These are phyloP conservation scores for Aspergillus carbonarius DNA, from an alignment of 2,329 filamentous ascomycete species.

Conservation along the genomic window DNA sequence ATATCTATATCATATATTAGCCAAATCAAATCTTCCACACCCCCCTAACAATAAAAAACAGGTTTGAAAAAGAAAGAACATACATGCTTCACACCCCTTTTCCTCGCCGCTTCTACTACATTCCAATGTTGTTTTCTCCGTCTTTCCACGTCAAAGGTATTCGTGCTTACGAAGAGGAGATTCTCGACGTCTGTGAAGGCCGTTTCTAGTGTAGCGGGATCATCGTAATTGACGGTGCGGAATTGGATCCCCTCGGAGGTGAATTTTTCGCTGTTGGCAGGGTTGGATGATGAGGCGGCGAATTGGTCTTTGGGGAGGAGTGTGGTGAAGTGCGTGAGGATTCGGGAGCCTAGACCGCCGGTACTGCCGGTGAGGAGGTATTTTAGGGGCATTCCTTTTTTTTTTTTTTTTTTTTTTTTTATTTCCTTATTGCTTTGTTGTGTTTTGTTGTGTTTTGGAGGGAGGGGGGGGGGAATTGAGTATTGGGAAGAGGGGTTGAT, in stretches of 20 bases:
- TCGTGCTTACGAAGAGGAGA: constrained; percentile 59
- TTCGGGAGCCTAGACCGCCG: constrained; percentile 15
- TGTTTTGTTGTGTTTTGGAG: too few relatives aligned
- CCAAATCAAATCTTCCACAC: background rate
- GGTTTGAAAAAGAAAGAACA: too few relatives aligned
- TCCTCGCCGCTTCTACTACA: constrained; percentile 56
- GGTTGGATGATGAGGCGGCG: constrained; percentile 50
- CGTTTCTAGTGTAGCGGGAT: constrained; percentile 44
- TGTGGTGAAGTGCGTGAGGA: constrained; percentile 33
- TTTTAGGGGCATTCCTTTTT: background rate
- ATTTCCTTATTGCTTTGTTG: too few relatives aligned
- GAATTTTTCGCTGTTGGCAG: constrained; percentile 42
- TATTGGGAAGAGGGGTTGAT: too few relatives aligned
- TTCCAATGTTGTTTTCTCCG: constrained; percentile 48
- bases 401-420: background rate
- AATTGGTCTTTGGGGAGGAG: constrained; percentile 46
- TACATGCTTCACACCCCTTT: constrained; percentile 53
- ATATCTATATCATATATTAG: constrained; percentile 32
- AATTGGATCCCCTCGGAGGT: constrained; percentile 49
- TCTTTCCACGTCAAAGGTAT: constrained; percentile 50
- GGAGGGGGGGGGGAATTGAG: too few relatives aligned
- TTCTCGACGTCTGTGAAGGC: constrained; percentile 54
- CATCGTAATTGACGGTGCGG: constrained; percentile 55
- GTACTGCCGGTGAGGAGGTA: background rate
- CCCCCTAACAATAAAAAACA: background rate